phyloP scores from a whole-genome alignment of 2,329 filamentous ascomycete genomes.

The Clathrospora elynae region DNA sequence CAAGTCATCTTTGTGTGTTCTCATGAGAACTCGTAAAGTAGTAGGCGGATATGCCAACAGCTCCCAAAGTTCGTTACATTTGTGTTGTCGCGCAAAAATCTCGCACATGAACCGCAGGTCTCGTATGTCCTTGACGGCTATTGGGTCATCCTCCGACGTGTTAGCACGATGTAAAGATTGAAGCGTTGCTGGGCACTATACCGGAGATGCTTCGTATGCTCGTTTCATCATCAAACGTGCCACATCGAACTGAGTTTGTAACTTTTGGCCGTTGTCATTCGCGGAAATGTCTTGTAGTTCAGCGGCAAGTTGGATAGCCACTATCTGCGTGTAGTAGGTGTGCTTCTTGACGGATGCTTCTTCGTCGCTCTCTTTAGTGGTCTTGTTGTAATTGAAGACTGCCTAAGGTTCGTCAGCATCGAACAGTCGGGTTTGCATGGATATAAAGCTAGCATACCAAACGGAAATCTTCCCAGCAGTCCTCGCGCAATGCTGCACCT shows the following conservation, averaged over 20 bases:
- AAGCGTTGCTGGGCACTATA: constrained; percentile 9
- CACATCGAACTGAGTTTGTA: constrained; percentile 26
- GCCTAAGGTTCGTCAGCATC: constrained; percentile 30
- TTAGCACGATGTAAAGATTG: constrained; percentile 14
- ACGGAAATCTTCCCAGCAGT: constrained; percentile 45
- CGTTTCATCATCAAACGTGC: constrained; percentile 34
- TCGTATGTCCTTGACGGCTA: constrained; percentile 37
- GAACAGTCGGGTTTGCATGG: neutral
- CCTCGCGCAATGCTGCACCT: constrained; percentile 32
- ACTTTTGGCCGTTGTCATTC: constrained; percentile 26
- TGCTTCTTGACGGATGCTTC: constrained; percentile 28
- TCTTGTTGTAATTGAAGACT: constrained; percentile 37
- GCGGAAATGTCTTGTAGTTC: constrained; percentile 25
- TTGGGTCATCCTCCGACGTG: constrained; percentile 27
- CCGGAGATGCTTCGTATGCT: constrained; percentile 34
- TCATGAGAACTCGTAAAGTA: constrained; percentile 23
- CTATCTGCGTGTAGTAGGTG: constrained; percentile 34
- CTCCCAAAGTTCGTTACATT: constrained; percentile 30
- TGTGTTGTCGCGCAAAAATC: constrained; percentile 35
- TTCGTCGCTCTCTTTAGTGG: constrained; percentile 16
- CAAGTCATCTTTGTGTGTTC: constrained; percentile 33
- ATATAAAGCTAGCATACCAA: constrained; percentile 25
- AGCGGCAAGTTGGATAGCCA: constrained; percentile 37
- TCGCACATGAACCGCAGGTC: constrained; percentile 45
- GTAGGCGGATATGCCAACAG: constrained; percentile 30